Evolutionary conservation across 352 stramenopile species (phyloP), one percentile per base, ranked within the genome.

Genomic region (Globisporangium spiculum): DNA sequence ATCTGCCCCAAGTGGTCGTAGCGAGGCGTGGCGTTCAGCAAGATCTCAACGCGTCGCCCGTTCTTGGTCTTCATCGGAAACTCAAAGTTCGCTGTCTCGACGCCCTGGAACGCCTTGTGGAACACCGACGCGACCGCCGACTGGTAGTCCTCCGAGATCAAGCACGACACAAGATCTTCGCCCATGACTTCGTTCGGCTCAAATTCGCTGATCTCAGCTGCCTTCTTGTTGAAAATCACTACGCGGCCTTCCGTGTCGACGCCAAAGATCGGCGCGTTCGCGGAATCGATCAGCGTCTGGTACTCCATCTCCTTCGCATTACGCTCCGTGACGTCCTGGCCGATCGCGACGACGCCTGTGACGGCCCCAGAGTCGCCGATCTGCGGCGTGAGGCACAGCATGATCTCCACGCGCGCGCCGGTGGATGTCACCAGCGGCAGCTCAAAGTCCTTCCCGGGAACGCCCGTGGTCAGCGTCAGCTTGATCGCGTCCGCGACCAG

Each of bases 161-260:
- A 80, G 18, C 80, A 81, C 7, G 88, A 77, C 27, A 97, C 84
- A 6, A 98, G 69, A 10, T 91, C 74, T 22, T 80, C 73, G 26
- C 88, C 93, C 75, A 97, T 90, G 9, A 96, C 90, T 73, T 98
- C 93, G 6, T 88, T 78, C 10, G 89, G 87, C 48, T 75, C 79
- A 69, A 94, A 98, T 61, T 96, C 93, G 44, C 88, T 97, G 55
- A 94, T 86, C 64, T 91, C 88, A 80, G 78, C 68, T 2, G 85
- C 90, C 58, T 92, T 94, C 22, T 92, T 70, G 65, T 98, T 98
- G 72, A 92, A 98, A 62, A 89, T 89, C 36, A 87, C 79, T 8
- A 88, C 69, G 12, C 73, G 62, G 4, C 79, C 78, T 53, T 84
- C 46, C 0, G 75, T 81, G 60, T 90, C 81, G 0, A 90, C 74